Evolutionary conservation across 352 stramenopile species (phyloP).

Genomic region (Globisporangium barbulae): DNA sequence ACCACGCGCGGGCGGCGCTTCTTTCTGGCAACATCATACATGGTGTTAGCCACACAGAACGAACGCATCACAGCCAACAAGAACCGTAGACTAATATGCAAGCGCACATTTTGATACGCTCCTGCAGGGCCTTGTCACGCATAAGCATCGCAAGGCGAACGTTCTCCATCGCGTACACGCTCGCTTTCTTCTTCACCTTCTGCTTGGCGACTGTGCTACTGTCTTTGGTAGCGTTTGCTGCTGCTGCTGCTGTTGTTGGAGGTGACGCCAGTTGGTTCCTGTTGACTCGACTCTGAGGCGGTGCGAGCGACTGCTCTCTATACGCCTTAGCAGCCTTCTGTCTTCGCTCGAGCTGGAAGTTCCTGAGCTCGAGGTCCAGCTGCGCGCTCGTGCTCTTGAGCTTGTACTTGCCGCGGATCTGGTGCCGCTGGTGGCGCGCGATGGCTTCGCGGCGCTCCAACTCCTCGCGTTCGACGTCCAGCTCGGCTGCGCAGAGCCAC

Average conservation of each 20-base stretch:
- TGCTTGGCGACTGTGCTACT: not conserved
- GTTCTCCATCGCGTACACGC: constrained; percentile 66
- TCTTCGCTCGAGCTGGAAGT: constrained; percentile 37
- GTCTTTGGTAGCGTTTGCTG: not conserved
- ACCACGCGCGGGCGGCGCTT: constrained; percentile 55
- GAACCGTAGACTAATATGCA: not conserved
- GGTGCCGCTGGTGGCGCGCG: constrained; percentile 87
- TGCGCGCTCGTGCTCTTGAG: constrained; percentile 33
- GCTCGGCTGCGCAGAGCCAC: constrained; percentile 57
- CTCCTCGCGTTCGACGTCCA: constrained; percentile 72
- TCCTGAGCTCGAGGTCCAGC: constrained; percentile 49
- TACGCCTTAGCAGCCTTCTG: constrained; percentile 1
- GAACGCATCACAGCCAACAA: not conserved
- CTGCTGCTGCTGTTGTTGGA: constrained; percentile 13
- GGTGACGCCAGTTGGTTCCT: constrained; percentile 7
- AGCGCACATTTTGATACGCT: constrained; percentile 37
- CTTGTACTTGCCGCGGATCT: constrained; percentile 49
- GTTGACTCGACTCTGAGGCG: not conserved
- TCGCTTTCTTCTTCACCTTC: constrained; percentile 18
- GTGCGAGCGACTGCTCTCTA: constrained; percentile 16
- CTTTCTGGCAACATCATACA: constrained; percentile 24
- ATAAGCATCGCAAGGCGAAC: constrained; percentile 45
- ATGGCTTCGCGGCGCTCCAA: constrained; percentile 94
- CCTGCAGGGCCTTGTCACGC: constrained; percentile 34
- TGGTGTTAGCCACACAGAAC: not conserved